Evolutionary conservation across 2,329 filamentous ascomycete genomes (phyloP).

Genomic region (Nemania diffusa): DNA sequence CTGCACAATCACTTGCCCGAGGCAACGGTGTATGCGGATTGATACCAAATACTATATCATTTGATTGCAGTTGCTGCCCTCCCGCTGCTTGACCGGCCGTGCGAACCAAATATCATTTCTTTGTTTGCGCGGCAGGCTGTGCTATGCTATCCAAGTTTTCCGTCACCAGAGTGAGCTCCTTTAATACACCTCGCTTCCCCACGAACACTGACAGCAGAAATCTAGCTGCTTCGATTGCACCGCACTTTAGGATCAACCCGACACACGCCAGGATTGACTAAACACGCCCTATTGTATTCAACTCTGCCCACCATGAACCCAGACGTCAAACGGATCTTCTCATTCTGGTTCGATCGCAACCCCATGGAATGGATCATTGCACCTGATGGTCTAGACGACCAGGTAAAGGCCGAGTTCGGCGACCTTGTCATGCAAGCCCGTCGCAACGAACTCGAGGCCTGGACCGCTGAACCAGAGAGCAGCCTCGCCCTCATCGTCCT

Average conservation of each 20-base stretch:
- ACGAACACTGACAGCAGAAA: not conserved
- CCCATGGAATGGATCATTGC: conserved; percentile 36
- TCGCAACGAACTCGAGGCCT: conserved; percentile 10
- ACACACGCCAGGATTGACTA: not conserved
- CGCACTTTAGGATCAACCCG: conserved; percentile 1
- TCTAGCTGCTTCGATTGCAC: conserved; percentile 3
- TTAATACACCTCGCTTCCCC: conserved; percentile 1
- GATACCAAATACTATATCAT: too few species aligned
- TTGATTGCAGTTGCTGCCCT: not conserved
- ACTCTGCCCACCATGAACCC: conserved; percentile 16
- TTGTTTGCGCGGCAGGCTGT: conserved; percentile 5
- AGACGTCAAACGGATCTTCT: conserved; percentile 29
- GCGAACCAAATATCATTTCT: conserved; percentile 1
- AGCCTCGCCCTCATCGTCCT: conserved; percentile 32
- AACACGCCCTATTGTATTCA: not conserved
- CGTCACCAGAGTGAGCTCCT: not conserved
- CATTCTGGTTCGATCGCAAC: conserved; percentile 37
- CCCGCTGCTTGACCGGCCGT: not conserved
- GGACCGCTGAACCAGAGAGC: conserved; percentile 14
- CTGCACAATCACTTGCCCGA: too few species aligned
- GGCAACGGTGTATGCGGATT: too few species aligned
- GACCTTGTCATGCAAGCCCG: conserved; percentile 8
- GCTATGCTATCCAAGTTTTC: conserved; percentile 9
- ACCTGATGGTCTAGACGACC: conserved; percentile 20
- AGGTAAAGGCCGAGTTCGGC: conserved; percentile 9